phyloP scores from a whole-genome alignment of 208 protist genomes.

The Trichomonas tenax region DNA sequence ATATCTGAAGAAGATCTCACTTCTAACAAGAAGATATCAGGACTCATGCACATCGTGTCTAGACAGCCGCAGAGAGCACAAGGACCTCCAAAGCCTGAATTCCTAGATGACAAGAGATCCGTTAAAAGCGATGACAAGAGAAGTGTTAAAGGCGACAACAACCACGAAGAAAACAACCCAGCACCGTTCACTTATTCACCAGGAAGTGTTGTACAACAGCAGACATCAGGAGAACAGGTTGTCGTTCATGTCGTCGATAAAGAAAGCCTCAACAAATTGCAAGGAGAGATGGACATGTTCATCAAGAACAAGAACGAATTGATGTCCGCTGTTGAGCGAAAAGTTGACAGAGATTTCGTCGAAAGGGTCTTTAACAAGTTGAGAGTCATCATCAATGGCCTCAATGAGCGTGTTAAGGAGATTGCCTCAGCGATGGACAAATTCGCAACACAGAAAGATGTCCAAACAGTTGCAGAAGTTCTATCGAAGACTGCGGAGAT shows the following conservation, averaged over 20 bases:
- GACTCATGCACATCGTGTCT: neutral
- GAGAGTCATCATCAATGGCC: neutral
- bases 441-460: neutral
- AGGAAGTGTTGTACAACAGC: neutral
- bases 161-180: neutral
- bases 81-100: neutral
- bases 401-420: neutral
- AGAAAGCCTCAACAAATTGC: neutral
- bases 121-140: neutral
- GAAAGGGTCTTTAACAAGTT: neutral
- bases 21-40: neutral
- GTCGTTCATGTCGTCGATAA: neutral
- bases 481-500: neutral
- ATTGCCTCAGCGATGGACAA: neutral
- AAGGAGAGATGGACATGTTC: neutral
- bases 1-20: neutral
- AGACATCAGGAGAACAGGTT: neutral
- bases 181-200: no score
- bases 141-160: neutral
- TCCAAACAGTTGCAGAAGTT: neutral
- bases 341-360: neutral
- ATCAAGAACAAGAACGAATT: neutral
- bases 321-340: neutral
- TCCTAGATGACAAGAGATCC: neutral
- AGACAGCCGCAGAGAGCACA: neutral